Evolutionary conservation across 2,329 filamentous ascomycete species (phyloP), one percentile per base, ranked within the genome.

Genomic region (Hortaea werneckii): DNA sequence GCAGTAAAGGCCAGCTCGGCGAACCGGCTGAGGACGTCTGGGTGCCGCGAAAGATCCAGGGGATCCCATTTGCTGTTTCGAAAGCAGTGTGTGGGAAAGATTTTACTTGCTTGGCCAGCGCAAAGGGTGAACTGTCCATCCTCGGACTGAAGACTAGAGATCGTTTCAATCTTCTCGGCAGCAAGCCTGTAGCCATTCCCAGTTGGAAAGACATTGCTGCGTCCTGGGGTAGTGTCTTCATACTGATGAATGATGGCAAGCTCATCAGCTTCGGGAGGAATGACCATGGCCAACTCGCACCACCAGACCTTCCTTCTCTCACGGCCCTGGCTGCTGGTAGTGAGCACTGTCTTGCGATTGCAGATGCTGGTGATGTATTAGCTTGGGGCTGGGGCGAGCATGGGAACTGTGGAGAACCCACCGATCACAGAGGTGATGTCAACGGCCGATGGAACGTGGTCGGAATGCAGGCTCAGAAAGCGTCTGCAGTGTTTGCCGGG

Each of bases 341-440:
- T 60, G 92, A 96, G 65, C 92, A 98, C 65, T 80, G 78, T n/a
- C 66, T 96, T 51, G 86, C 80, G 6, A 65, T 90, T 27, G 80
- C 84, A 7, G 71, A 75, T 13, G 43, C 53, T 50, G 79, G 79
- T 1, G 76, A 82, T 42, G 79, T 95, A 1, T 67, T 94, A 41
- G 78, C 86, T 1, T 96, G 90, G 87, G 92, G 92, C 13, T 98
- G 92, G 92, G 89, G 88, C 1, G 90, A 96, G 66, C 92, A 98
- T 67, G 92, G 92, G 1, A 98, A 98, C 63, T 98, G 92, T 63
- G 92, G 92, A 3, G 77, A 79, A 32, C 71, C 76, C 37, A 71
- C 68, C 9, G 78, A 80, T 50, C 69, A 74, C 12, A 69, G 75
- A 50, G 80, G 79, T 42, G 78, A 85, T 64, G 80, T 88, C 40